Percentiles rank a stretch among this genome's conserved stretches.
Evolutionary conservation across 257 asterid genomes (phyloP).

Genomic region (Ilex aquifolium): DNA sequence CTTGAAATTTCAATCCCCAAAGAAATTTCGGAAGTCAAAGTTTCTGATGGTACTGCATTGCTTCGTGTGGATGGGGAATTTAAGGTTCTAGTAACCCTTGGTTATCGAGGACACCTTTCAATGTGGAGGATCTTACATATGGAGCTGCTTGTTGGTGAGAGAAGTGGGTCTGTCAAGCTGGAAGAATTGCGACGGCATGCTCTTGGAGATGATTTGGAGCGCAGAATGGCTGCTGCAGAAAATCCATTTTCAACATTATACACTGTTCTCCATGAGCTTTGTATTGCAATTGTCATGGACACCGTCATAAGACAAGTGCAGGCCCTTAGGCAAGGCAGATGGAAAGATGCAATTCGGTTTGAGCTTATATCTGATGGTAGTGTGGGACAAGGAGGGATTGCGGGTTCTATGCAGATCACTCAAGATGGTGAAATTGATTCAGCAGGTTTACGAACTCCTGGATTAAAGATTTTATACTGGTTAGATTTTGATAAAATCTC

Average conservation of each 20-base stretch:
- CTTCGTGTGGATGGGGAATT: conserved; percentile 92
- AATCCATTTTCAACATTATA: conserved; percentile 70
- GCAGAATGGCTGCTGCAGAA: conserved; percentile 94
- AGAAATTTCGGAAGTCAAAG: conserved; percentile 63
- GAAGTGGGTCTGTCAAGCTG: conserved; percentile 68
- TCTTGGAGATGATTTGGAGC: conserved; percentile 97
- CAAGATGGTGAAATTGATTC: conserved; percentile 87
- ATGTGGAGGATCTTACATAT: conserved; percentile 96
- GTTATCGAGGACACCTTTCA: conserved; percentile 94
- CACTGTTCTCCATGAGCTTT: conserved; percentile 86
- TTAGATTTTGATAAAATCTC: conserved; percentile 74
- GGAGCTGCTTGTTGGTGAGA: conserved; percentile 96
- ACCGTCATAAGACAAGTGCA: conserved; percentile 94
- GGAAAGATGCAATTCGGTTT: conserved; percentile 97
- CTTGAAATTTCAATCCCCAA: conserved; percentile 80
- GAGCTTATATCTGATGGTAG: conserved; percentile 91
- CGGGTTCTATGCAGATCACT: conserved; percentile 38
- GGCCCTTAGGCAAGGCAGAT: conserved; percentile 82
- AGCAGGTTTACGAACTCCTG: conserved; percentile 81
- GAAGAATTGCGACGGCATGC: conserved; percentile 90
- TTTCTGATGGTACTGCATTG: conserved; percentile 85
- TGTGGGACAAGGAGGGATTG: conserved; percentile 58
- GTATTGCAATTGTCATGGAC: conserved; percentile 94
- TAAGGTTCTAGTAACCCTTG: conserved; percentile 91
- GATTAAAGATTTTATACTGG: conserved; percentile 90